These are phyloP conservation scores for Solanum dulcamara DNA, from an alignment of 257 asterid genomes.

Conservation along the genomic window DNA sequence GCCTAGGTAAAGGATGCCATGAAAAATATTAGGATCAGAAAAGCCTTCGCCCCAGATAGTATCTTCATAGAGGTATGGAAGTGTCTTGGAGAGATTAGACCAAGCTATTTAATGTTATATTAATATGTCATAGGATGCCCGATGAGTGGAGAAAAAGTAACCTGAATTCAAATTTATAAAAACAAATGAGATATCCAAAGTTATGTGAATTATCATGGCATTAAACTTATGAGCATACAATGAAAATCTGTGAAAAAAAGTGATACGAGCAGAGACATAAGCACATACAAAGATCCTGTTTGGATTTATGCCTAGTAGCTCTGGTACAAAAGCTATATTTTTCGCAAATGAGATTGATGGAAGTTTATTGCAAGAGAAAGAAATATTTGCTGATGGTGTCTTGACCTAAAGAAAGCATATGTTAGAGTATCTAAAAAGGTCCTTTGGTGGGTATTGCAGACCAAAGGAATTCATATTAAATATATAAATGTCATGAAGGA, in stretches of 20 bases:
- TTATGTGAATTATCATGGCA: neutral
- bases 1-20: too few species aligned
- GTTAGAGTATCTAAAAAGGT: neutral
- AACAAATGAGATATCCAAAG: neutral
- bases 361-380: neutral
- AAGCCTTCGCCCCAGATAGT: too few species aligned
- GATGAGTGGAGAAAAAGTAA: too few species aligned
- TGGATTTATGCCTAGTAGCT: neutral
- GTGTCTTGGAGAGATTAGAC: too few species aligned
- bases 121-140: too few species aligned
- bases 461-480: neutral
- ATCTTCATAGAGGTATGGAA: too few species aligned
- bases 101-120: too few species aligned
- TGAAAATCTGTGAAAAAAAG: too few species aligned
- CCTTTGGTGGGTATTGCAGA: neutral
- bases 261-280: too few species aligned
- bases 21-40: too few species aligned
- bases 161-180: too few species aligned
- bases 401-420: neutral
- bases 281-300: neutral
- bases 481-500: neutral
- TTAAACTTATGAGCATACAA: neutral
- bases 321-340: neutral
- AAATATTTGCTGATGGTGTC: neutral
- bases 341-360: neutral